Evolutionary conservation across 106 monocot genomes (phyloP).

Genomic region (Acorus calamus): DNA sequence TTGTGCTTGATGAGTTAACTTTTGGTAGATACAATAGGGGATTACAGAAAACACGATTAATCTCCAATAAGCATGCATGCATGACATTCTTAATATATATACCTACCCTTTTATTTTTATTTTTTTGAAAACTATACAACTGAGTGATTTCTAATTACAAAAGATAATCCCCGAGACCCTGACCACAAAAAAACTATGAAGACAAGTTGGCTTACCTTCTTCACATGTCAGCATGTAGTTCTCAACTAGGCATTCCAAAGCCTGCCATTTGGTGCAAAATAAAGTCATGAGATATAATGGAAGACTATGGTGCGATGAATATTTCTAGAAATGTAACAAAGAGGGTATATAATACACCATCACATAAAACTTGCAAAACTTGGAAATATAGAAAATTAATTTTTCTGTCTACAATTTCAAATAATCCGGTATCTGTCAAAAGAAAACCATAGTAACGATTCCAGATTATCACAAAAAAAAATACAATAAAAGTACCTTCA

Average conservation of each 20-base stretch:
- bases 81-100: neutral
- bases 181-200: neutral
- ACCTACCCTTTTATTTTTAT: too few species aligned
- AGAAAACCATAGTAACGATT: neutral
- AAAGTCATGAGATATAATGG: too few species aligned
- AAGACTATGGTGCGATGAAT: too few species aligned
- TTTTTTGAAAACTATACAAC: too few species aligned
- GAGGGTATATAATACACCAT: too few species aligned
- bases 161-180: too few species aligned
- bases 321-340: too few species aligned
- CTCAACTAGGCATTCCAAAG: constrained; percentile 87
- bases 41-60: constrained; percentile 1
- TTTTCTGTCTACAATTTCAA: too few species aligned
- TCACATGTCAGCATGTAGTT: constrained; percentile 95
- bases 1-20: too few species aligned
- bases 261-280: constrained; percentile 47
- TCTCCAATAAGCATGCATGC: neutral
- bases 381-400: neutral
- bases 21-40: neutral
- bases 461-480: too few species aligned
- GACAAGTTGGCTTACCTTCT: constrained; percentile 51
- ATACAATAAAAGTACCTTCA: neutral
- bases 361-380: neutral
- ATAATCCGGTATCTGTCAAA: neutral
- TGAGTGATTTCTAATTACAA: too few species aligned